These are phyloP conservation scores for Stygiomarasmius scandens DNA, from an alignment of 1,284 basidiomycete species.

Conservation along the genomic window DNA sequence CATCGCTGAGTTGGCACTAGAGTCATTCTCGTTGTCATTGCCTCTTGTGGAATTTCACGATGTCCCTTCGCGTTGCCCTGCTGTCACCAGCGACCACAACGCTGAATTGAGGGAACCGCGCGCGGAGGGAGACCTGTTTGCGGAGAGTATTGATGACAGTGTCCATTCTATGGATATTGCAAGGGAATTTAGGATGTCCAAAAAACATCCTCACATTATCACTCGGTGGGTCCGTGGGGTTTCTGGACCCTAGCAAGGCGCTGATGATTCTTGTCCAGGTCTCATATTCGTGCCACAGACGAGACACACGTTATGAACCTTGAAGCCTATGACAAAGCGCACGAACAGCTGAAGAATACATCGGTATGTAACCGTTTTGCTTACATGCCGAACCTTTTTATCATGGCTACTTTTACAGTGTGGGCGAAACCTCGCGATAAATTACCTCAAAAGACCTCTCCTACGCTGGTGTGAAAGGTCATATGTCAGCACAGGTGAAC, in stretches of 20 bases:
- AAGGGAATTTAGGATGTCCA: background rate
- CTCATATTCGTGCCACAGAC: constrained; percentile 33
- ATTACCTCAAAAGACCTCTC: background rate
- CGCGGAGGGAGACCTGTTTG: too few relatives aligned
- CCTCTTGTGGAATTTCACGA: constrained; percentile 34
- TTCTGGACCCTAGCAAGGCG: too few relatives aligned
- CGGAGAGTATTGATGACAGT: constrained; percentile 20
- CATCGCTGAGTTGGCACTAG: constrained; percentile 29
- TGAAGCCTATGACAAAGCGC: constrained; percentile 28
- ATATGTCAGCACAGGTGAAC: constrained; percentile 24
- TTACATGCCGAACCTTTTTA: background rate
- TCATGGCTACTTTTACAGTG: constrained; percentile 18
- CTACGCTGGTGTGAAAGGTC: constrained; percentile 20
- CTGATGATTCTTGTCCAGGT: too few relatives aligned
- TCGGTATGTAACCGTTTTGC: constrained; percentile 21
- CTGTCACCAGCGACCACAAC: too few relatives aligned
- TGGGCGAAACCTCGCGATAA: background rate
- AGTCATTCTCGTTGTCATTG: constrained; percentile 22
- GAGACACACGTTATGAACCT: constrained; percentile 31
- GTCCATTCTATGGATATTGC: constrained; percentile 2
- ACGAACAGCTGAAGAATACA: constrained; percentile 23
- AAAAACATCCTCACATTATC: constrained; percentile 33
- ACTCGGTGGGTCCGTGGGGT: constrained; percentile 34
- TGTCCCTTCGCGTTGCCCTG: constrained; percentile 24
- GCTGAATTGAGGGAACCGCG: too few relatives aligned